Evolutionary conservation across 371 early-diverging fungal species (phyloP).

Genomic region (Mucor irregularis): DNA sequence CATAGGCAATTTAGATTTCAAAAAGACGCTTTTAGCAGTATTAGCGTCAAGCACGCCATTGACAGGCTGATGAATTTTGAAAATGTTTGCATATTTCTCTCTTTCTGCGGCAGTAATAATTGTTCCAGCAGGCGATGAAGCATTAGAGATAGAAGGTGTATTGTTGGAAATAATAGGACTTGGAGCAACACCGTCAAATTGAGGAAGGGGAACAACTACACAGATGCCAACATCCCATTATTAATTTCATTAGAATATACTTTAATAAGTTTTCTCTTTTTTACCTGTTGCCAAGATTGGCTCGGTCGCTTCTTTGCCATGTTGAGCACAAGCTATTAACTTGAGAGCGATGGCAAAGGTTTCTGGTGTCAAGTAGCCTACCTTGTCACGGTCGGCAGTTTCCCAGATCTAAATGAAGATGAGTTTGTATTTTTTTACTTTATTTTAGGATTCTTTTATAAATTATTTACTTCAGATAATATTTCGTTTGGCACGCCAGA

Average conservation of each 20-base stretch:
- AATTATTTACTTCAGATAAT: constrained; percentile 75
- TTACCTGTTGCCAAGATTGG: constrained; percentile 43
- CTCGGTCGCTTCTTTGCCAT: constrained; percentile 52
- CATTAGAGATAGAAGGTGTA: background rate
- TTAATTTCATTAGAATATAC: too few relatives aligned
- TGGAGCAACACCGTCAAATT: constrained; percentile 51
- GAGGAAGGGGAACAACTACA: constrained; percentile 57
- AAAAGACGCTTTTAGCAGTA: constrained; percentile 41
- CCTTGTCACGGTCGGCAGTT: constrained; percentile 31
- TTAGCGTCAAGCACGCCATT: constrained; percentile 41
- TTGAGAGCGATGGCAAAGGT: constrained; percentile 35
- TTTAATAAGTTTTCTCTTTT: background rate
- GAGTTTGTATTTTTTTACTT: background rate
- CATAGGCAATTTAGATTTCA: constrained; percentile 46
- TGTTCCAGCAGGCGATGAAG: background rate
- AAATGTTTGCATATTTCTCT: constrained; percentile 47
- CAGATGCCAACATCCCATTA: too few relatives aligned
- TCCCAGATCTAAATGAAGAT: constrained; percentile 58
- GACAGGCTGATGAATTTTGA: constrained; percentile 41
- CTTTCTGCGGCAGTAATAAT: constrained; percentile 36
- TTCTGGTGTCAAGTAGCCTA: constrained; percentile 32
- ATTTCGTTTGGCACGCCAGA: constrained; percentile 72
- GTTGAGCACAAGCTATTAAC: constrained; percentile 58
- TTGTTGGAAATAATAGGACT: constrained; percentile 23
- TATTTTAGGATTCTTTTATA: too few relatives aligned